These are phyloP conservation scores for Protostelium mycophagum DNA, from an alignment of 78 protist genomes.

Conservation along the genomic window DNA sequence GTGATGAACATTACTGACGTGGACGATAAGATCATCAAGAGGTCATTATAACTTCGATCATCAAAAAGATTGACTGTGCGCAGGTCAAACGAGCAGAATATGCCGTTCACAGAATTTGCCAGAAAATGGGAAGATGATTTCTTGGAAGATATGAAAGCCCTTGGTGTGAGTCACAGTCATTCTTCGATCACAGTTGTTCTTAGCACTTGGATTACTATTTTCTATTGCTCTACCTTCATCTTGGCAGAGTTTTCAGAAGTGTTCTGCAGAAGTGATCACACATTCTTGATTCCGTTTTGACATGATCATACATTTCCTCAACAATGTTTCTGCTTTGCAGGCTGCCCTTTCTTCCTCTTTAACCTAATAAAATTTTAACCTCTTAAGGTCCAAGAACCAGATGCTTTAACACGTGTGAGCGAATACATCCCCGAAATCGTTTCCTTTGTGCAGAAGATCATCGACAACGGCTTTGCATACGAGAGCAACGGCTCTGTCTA, in stretches of 20 bases:
- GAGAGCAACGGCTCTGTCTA: constrained; percentile 79
- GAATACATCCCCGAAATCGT: constrained; percentile 94
- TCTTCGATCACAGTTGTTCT: neutral
- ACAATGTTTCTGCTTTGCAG: too few species aligned
- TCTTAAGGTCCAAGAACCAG: constrained; percentile 80
- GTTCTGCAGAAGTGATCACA: too few species aligned
- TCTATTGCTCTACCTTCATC: too few species aligned
- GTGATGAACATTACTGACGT: constrained; percentile 98
- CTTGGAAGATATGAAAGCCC: constrained; percentile 83
- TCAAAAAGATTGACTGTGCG: neutral
- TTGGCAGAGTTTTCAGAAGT: too few species aligned
- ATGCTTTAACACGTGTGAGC: constrained; percentile 91
- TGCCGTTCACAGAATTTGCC: constrained; percentile 38
- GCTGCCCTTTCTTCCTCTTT: neutral
- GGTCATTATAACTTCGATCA: constrained; percentile 70
- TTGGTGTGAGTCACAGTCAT: constrained; percentile 36
- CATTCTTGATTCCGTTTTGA: neutral
- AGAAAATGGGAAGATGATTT: constrained; percentile 74
- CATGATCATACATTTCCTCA: neutral
- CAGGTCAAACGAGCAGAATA: neutral
- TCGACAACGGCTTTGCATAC: constrained; percentile 85
- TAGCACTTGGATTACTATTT: too few species aligned
- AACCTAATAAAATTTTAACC: too few species aligned
- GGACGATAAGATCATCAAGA: constrained; percentile 97
- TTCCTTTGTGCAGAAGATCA: constrained; percentile 74